These are phyloP conservation scores for Blastosporella zonata DNA, from an alignment of 1,284 basidiomycete species.

Conservation along the genomic window DNA sequence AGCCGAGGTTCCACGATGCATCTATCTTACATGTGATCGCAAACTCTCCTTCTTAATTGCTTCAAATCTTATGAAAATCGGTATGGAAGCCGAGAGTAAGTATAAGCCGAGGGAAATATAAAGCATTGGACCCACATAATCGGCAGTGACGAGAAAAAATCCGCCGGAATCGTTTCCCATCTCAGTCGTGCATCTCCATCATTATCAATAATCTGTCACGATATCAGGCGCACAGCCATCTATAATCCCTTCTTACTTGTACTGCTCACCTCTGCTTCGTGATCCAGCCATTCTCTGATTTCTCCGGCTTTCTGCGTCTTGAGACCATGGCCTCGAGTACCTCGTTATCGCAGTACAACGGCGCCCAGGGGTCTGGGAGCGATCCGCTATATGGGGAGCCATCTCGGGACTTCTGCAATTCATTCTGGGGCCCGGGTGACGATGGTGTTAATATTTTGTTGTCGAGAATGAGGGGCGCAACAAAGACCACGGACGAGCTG, in stretches of 20 bases:
- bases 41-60: too few relatives aligned
- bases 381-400: slow-evolving; percentile 37
- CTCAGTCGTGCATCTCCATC: background rate
- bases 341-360: slow-evolving; percentile 61
- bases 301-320: background rate
- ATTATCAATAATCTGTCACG: slow-evolving; percentile 19
- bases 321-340: slow-evolving; percentile 58
- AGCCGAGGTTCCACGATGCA: too few relatives aligned
- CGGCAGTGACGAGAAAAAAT: background rate
- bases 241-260: slow-evolving; percentile 4
- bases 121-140: background rate
- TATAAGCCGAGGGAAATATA: too few relatives aligned
- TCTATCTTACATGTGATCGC: too few relatives aligned
- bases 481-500: slow-evolving; percentile 86
- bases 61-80: too few relatives aligned
- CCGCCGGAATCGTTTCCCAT: background rate
- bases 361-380: slow-evolving; percentile 48
- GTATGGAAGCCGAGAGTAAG: too few relatives aligned
- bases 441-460: slow-evolving; percentile 89
- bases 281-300: background rate
- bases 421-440: slow-evolving; percentile 92
- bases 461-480: slow-evolving; percentile 80
- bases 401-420: slow-evolving; percentile 84
- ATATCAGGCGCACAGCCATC: slow-evolving; percentile 16
- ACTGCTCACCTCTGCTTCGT: background rate